Conservation (phyloP, 192 early-diverging fungal species). For the Lunasporangiospora selenospora region DNA sequence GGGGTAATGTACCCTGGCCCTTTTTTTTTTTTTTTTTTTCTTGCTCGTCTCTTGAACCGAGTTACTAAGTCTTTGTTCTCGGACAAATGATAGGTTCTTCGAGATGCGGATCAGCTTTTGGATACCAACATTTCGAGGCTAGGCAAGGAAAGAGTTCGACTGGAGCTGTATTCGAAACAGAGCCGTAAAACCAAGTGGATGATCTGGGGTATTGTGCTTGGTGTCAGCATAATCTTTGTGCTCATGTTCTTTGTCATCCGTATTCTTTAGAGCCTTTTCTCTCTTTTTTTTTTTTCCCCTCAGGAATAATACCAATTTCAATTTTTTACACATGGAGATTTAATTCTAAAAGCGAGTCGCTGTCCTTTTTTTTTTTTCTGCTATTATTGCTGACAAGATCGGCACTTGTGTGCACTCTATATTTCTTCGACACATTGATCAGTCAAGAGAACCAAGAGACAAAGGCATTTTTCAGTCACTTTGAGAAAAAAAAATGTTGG, state of each 20-base stretch:
- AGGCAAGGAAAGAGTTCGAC: conserved; percentile 27
- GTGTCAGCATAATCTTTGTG: conserved; percentile 38
- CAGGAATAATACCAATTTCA: too few species aligned
- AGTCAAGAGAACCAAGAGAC: too few species aligned
- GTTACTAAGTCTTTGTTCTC: neutral
- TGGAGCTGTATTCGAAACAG: conserved; percentile 42
- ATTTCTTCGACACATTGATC: too few species aligned
- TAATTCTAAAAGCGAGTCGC: too few species aligned
- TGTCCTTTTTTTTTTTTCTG: too few species aligned
- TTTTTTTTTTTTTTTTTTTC: neutral
- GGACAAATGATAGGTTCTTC: conserved; percentile 9
- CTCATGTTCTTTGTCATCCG: conserved; percentile 48
- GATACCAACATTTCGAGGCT: conserved; percentile 39
- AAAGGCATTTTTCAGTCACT: too few species aligned
- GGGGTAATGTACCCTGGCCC: conserved; percentile 5
- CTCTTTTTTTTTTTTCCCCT: too few species aligned
- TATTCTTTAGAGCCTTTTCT: conserved; percentile 19
- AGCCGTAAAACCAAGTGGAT: conserved; percentile 47
- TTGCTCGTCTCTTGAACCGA: too few species aligned
- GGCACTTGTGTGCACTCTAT: too few species aligned
- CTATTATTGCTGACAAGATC: too few species aligned
- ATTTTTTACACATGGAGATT: too few species aligned
- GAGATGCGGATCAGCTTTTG: conserved; percentile 37
- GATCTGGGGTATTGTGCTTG: conserved; percentile 46
- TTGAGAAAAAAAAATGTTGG: too few species aligned